phyloP scores from a whole-genome alignment of 169 alveolate species.

The Eimeria nieschulzi region DNA sequence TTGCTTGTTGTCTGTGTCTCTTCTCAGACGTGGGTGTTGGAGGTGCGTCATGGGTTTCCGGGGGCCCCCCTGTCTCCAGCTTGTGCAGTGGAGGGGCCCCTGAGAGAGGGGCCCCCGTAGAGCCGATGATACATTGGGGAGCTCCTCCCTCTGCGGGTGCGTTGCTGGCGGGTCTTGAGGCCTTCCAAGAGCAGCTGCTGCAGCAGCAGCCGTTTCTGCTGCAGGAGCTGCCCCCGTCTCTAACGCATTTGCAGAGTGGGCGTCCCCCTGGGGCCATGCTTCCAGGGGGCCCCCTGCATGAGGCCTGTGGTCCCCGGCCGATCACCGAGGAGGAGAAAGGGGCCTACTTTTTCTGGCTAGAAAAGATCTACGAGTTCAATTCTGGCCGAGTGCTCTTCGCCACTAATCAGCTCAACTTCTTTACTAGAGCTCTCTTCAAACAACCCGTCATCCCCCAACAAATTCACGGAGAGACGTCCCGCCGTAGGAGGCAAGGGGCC shows the following conservation, averaged over 20 bases:
- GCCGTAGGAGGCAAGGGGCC: constrained; percentile 25
- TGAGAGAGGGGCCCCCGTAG: not conserved
- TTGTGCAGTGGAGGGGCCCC: not conserved
- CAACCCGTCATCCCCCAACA: not conserved
- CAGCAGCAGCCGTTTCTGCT: constrained; percentile 47
- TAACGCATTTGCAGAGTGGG: not conserved
- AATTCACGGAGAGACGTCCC: not conserved
- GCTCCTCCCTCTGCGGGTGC: constrained; percentile 60
- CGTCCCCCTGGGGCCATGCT: constrained; percentile 14
- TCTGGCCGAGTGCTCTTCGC: constrained; percentile 64
- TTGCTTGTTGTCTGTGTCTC: not conserved
- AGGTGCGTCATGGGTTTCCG: constrained; percentile 7
- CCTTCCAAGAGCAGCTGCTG: constrained; percentile 36
- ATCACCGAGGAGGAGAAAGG: constrained; percentile 27
- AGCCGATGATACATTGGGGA: constrained; percentile 64
- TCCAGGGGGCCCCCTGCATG: constrained; percentile 51
- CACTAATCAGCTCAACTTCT: constrained; percentile 54
- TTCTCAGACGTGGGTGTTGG: not conserved
- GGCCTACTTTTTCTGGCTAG: constrained; percentile 64
- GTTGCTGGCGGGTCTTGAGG: constrained; percentile 28
- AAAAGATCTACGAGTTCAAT: constrained; percentile 55
- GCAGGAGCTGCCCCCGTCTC: constrained; percentile 63
- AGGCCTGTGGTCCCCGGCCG: constrained; percentile 65
- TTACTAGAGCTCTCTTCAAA: constrained; percentile 42
- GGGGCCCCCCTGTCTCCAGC: not conserved